Percentiles rank a stretch among this genome's conserved stretches.
These are phyloP conservation scores for Nannizzia gypsea DNA, from an alignment of 2,329 filamentous ascomycete species.

Conservation along the genomic window DNA sequence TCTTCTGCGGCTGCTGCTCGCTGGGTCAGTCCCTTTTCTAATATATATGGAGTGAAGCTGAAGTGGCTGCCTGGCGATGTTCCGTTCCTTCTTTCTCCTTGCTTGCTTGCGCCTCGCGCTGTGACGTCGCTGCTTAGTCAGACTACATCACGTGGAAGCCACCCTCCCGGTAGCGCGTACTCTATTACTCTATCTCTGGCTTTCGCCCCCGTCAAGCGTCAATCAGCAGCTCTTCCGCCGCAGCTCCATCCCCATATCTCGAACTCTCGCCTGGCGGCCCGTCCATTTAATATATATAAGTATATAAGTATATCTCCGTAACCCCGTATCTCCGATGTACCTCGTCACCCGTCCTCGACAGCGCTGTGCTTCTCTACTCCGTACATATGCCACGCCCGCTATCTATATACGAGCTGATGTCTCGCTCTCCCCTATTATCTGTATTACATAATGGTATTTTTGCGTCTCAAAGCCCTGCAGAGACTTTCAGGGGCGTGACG, in stretches of 20 bases:
- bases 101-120: background rate
- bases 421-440: background rate
- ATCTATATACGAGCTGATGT: no score
- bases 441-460: background rate
- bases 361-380: background rate
- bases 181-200: no score
- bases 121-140: slow-evolving; percentile 1
- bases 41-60: background rate
- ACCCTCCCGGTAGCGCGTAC: no score
- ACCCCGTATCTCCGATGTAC: no score
- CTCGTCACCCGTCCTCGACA: no score
- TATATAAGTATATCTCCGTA: background rate
- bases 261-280: no score
- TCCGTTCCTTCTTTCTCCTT: background rate
- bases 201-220: no score
- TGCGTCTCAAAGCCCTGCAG: background rate
- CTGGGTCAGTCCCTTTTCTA: background rate
- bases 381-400: no score
- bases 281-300: no score
- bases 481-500: slow-evolving; percentile 1
- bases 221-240: no score
- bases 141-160: background rate
- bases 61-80: slow-evolving; percentile 2
- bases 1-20: background rate
- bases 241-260: background rate